These are phyloP conservation scores for Phyllosticta citriasiana DNA, from an alignment of 2,329 filamentous ascomycete genomes.

Conservation along the genomic window DNA sequence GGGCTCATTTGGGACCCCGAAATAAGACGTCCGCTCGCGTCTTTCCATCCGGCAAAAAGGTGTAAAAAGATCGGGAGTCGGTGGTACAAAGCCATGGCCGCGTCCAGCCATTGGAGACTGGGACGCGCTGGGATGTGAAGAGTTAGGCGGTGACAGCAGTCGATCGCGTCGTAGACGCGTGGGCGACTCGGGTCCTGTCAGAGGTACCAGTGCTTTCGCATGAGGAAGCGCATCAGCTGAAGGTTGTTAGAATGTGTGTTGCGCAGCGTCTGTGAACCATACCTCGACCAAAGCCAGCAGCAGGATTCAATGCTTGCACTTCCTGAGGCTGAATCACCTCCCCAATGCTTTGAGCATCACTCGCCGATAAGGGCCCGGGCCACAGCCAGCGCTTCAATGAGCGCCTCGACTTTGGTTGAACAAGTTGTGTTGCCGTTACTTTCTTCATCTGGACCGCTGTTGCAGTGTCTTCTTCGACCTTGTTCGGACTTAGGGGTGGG, in stretches of 20 bases:
- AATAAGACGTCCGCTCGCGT: slow-evolving; percentile 3
- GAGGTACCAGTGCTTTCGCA: not conserved
- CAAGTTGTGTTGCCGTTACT: not conserved
- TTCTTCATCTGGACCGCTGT: not conserved
- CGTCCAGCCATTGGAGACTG: not conserved
- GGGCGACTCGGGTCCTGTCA: not conserved
- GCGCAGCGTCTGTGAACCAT: not conserved
- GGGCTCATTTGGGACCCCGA: not conserved
- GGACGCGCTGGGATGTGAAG: not conserved
- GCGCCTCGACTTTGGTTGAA: not conserved
- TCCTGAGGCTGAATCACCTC: not conserved
- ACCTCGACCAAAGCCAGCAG: not conserved
- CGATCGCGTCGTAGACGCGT: not conserved
- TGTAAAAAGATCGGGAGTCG: not conserved
- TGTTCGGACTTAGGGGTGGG: not conserved
- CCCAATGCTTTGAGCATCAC: slow-evolving; percentile 2
- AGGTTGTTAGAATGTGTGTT: not conserved
- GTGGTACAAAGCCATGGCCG: not conserved
- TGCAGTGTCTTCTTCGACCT: not conserved
- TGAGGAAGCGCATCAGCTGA: not conserved
- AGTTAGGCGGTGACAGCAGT: not conserved
- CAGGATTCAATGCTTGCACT: not conserved
- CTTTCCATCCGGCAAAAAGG: not conserved
- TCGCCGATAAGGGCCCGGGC: not conserved
- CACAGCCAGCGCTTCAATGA: slow-evolving; percentile 3